A percentile compares a stretch with the other conserved stretches of the same genome.
Conservation (phyloP, 345 rosid species). For the Gossypium stocksii region DNA sequence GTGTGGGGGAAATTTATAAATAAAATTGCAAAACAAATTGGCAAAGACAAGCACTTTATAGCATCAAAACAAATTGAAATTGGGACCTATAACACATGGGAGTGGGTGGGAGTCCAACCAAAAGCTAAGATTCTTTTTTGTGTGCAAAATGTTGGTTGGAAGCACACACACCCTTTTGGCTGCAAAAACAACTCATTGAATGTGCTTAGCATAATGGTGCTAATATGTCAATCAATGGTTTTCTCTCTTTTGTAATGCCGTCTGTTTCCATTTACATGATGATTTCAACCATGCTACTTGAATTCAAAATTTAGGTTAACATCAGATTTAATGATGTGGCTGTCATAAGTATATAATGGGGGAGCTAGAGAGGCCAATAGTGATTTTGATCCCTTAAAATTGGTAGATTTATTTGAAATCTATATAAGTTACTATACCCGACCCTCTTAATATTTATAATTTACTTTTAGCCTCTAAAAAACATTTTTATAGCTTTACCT, state of each 20-base stretch:
- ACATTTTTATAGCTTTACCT: no score
- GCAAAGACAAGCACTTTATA: conserved; percentile 51
- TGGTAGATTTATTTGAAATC: no score
- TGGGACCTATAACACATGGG: conserved; percentile 94
- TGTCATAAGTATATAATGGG: no score
- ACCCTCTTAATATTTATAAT: no score
- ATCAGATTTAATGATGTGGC: no score
- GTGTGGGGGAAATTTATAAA: conserved; percentile 15
- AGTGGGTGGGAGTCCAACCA: conserved; percentile 47
- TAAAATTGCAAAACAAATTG: conserved; percentile 6
- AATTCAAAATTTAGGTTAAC: no score
- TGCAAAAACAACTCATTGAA: neutral
- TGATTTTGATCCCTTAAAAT: no score
- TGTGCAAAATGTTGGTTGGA: conserved; percentile 47
- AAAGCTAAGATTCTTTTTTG: conserved; percentile 39
- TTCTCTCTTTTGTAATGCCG: neutral
- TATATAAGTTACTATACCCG: no score
- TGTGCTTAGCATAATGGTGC: neutral
- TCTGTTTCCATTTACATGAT: neutral
- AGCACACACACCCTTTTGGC: conserved; percentile 37
- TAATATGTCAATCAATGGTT: neutral
- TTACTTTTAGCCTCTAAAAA: no score
- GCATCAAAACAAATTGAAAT: conserved; percentile 42
- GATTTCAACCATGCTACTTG: neutral
- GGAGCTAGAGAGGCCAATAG: no score